Evolutionary conservation across 2,329 filamentous ascomycete genomes (phyloP).

Genomic region (Stemphylium lycopersici): DNA sequence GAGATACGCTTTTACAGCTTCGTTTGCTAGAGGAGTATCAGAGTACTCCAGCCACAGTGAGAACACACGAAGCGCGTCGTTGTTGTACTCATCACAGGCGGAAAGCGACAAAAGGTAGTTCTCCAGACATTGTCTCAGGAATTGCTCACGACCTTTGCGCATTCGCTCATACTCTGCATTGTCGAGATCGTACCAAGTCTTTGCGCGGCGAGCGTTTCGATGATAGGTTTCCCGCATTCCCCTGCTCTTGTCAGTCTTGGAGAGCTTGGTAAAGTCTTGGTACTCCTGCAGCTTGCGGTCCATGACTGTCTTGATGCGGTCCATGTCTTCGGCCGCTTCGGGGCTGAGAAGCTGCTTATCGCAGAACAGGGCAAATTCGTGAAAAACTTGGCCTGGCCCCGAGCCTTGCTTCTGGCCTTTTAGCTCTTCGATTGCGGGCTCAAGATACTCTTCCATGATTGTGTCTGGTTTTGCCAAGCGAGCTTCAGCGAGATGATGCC

Average conservation of each 20-base stretch:
- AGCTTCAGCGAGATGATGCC: conserved; percentile 86
- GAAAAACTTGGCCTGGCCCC: conserved; percentile 86
- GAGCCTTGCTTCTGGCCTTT: conserved; percentile 69
- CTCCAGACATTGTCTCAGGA: conserved; percentile 86
- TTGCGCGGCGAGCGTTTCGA: conserved; percentile 71
- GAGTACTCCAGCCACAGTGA: conserved; percentile 92
- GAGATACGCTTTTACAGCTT: conserved; percentile 73
- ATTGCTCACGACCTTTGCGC: conserved; percentile 75
- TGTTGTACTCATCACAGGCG: conserved; percentile 87
- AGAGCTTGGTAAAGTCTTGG: conserved; percentile 69
- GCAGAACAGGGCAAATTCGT: conserved; percentile 94
- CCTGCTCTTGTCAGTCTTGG: conserved; percentile 55
- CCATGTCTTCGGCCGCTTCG: conserved; percentile 82
- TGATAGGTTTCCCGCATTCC: conserved; percentile 58
- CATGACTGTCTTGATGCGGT: conserved; percentile 77
- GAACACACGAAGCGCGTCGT: conserved; percentile 88
- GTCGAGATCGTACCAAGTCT: conserved; percentile 88
- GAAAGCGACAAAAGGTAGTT: conserved; percentile 88
- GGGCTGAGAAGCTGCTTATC: conserved; percentile 90
- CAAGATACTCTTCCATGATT: conserved; percentile 85
- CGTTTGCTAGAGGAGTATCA: conserved; percentile 76
- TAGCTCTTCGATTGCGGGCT: conserved; percentile 82
- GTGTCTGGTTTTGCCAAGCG: conserved; percentile 87
- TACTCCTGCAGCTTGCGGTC: conserved; percentile 84
- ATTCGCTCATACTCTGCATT: conserved; percentile 83